Evolutionary conservation across 768 basidiomycete genomes (phyloP), one percentile per base, ranked within the genome.

Genomic region (Crucibulum laeve): DNA sequence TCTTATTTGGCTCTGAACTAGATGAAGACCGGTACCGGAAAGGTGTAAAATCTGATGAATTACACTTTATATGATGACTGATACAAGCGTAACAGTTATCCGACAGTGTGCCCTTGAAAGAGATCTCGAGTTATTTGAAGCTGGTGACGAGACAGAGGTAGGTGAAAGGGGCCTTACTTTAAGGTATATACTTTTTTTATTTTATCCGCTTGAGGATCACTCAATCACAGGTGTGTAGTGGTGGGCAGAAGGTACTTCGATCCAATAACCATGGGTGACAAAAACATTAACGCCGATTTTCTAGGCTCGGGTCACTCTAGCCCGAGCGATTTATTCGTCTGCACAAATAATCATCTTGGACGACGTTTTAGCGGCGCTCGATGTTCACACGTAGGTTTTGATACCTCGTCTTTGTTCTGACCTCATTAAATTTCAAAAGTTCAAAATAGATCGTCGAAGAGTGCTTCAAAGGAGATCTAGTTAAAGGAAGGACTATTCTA

Each of bases 381-480:
- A 84, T 42, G 63, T 47, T 6, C 46, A 44, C 57, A 51, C 49
- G 64, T 61, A 10, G 32, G 48, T 33, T n/a, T n/a, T n/a, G 5
- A 25, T 40, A 13, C n/a, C n/a, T n/a, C n/a, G n/a, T n/a, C n/a
- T n/a, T n/a, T n/a, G n/a, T n/a, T n/a, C n/a, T n/a, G n/a, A n/a
- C n/a, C n/a, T n/a, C n/a, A n/a, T n/a, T n/a, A 21, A 22, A 38
- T 56, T 84, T 88, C 1, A 87, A 90, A 53, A 91, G 88, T 0
- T 84, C 89, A 0, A 80, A 87, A 49, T 87, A 88, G 64, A 77
- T 96, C 36, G 84, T 83, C 53, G 70, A 80, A 15, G 73, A 89
- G 40, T 92, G 89, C 53, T 71, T 96, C 35, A 69, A 73, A 44
- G 91, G 93, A 7, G 81, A 84, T 33, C 67, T 95, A 38, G 71